A percentile compares a stretch with the other conserved stretches of the same genome.
These are phyloP conservation scores for Zelopaecilomyces penicillatus DNA, from an alignment of 2,329 filamentous ascomycete genomes.

Conservation along the genomic window DNA sequence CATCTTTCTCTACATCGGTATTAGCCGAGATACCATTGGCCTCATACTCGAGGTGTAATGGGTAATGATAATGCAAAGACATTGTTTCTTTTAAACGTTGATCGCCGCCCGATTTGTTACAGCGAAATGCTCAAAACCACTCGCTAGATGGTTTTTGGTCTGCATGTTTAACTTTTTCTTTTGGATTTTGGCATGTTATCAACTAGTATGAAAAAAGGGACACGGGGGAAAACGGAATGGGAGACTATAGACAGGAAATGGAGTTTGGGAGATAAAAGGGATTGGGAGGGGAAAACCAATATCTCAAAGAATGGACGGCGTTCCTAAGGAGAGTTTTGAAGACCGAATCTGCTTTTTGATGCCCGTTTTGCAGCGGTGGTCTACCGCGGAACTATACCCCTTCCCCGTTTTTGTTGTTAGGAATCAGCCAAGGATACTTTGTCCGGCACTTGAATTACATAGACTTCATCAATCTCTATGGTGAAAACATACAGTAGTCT, in stretches of 20 bases:
- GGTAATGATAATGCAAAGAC: slow-evolving; percentile 14
- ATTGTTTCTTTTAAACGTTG: slow-evolving; percentile 1
- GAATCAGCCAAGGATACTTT: no score
- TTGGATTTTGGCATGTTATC: not conserved
- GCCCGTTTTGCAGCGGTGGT: no score
- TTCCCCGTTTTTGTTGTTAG: no score
- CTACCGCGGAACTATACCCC: no score
- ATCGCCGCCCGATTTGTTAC: not conserved
- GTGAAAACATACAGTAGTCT: no score
- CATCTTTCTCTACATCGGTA: no score
- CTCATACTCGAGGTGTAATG: slow-evolving; percentile 7
- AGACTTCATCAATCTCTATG: no score
- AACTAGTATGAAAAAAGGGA: not conserved
- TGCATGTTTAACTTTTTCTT: not conserved
- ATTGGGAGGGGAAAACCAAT: slow-evolving; percentile 1
- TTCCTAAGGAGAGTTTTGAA: not conserved
- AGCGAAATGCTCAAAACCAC: no score
- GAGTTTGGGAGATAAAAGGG: not conserved
- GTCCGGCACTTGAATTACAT: no score
- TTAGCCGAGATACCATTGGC: no score
- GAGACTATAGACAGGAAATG: not conserved
- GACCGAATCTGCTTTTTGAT: no score
- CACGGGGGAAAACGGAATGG: not conserved
- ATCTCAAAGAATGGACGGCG: not conserved
- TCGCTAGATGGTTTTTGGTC: no score